Base-by-base conservation (phyloP, 2,329 filamentous ascomycete genomes). In the Colletotrichum sublineola region DNA sequence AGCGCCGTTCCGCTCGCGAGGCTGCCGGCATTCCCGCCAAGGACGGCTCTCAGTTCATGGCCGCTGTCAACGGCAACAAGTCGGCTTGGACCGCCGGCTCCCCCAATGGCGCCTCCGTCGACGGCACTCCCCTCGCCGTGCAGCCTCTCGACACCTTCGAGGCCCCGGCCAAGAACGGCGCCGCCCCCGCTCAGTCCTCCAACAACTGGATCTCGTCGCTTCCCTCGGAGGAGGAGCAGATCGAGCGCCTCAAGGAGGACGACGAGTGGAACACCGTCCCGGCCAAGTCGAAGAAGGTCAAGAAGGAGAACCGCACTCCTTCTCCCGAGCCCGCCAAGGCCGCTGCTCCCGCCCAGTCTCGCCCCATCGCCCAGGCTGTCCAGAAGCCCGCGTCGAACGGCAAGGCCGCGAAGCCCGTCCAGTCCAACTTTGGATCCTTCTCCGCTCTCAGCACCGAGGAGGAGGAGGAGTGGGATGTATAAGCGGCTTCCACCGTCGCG, bases 21-120 rank as follows among this genome's bases (percentile, higher is more conserved):
- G 90, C 94, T 62, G 94, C 97, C 81, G 95, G 95, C 73, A 90
- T 93, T 76, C 87, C 94, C 56, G 93, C 94, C 67, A 94, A 94
- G 86, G 95, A 96, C 77, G 95, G 95, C 55, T 90, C 89, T 20
- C 81, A 85, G 70, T 91, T 88, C 79, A 83, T 85, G 79, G 85
- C 87, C 9, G 79, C 81, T 52, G 80, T 79, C 62, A 84, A 86
- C 66, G 80, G 77, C 53, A 78, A 76, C 74, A 82, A 83, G 66
- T 85, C 84, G 42, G 82, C 81, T 56, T 87, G 85, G 84, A 82
- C 81, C 67, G 80, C 82, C 74, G 80, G 80, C 68, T 75, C 81
- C 42, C 77, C 79, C 67, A 79, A 79, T 50, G 77, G 80, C 73
- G 74, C 78, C 64, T 77, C 80, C 71, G 77, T 80, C 64, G 83